These are phyloP conservation scores for Pseudisothecium myosuroides DNA, from an alignment of 225 moss, liverwort and hornwort genomes.

Conservation along the genomic window DNA sequence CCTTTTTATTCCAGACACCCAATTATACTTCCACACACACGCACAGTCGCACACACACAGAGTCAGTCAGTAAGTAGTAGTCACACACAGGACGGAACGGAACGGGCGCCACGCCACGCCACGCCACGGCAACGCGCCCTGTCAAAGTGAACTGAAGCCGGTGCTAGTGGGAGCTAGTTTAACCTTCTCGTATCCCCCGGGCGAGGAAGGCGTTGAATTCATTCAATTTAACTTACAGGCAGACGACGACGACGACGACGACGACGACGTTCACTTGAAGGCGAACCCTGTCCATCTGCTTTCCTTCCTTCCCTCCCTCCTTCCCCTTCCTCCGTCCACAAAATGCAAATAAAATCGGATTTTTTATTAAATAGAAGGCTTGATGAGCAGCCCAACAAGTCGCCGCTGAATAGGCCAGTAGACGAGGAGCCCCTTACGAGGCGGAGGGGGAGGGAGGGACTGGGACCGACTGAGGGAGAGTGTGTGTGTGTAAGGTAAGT, in stretches of 20 bases:
- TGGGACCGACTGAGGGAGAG: not conserved
- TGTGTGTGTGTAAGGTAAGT: no score
- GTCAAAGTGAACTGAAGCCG: not conserved
- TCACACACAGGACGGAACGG: no score
- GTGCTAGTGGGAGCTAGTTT: not conserved
- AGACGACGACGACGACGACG: not conserved
- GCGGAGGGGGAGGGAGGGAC: not conserved
- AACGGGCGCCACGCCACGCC: not conserved
- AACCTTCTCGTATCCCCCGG: not conserved
- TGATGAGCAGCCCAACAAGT: not conserved
- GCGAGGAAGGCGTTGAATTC: not conserved
- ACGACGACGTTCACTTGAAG: not conserved
- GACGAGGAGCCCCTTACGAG: not conserved
- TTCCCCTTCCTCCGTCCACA: not conserved
- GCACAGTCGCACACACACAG: no score
- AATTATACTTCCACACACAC: not conserved
- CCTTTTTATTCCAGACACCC: not conserved
- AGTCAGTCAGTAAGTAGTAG: not conserved
- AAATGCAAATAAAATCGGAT: not conserved
- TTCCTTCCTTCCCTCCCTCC: not conserved
- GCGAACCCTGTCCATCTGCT: not conserved
- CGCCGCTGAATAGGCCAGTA: slow-evolving; percentile 1
- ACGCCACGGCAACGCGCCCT: not conserved
- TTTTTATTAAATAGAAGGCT: not conserved
- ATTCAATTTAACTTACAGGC: not conserved